Base-by-base conservation (phyloP, 225 moss, liverwort and hornwort species). In the Marchantia paleacea region DNA sequence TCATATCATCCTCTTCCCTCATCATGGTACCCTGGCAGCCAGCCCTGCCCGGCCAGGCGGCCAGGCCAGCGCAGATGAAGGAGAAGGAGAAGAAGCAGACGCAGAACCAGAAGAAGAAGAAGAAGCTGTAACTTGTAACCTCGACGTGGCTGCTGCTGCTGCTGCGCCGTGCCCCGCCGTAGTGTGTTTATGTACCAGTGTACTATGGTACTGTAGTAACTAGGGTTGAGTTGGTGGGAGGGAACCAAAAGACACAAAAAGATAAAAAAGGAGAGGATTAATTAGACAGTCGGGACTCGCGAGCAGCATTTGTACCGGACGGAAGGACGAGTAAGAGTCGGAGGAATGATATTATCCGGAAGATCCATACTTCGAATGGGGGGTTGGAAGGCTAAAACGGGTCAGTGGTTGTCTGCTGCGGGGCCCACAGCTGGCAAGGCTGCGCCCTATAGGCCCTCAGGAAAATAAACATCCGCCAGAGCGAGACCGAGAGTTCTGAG, bases 351-450 rank as follows among this genome's bases (percentile, higher is more conserved):
- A 55, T 74, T 74, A 76, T 78, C 78, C 50, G 78, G 15, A 64
- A 30, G 78, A 64, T 77, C 77, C 62, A 75, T 16, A 55, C 29
- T 75, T 30, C 30, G 39, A 76, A 58, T 47, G 75, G 18, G 57
- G 39, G 75, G 26, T 26, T 24, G 3, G 54, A 16, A 9, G 28
- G 13, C 25, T 64, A 31, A 12, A 60, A 26, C 8, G 24, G 20
- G 78, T 79, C 79, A 79, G 79, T 58, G 6, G 7, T 64, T 80
- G 80, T 80, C 80, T 80, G 80, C 80, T 39, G 57, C 10, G 72
- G 80, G 80, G 29, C 80, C 80, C 80, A 79, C 79, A 70, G 26
- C 39, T 57, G 6, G 58, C 47, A 76, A 78, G 65, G 65, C 78
- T 78, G 78, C 78, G 78, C 64, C 76, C 60, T 61, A 61, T 16